Evolutionary conservation across 371 early-diverging fungal genomes (phyloP), one percentile per base, ranked within the genome.

Genomic region (Rhizopus arrhizus): DNA sequence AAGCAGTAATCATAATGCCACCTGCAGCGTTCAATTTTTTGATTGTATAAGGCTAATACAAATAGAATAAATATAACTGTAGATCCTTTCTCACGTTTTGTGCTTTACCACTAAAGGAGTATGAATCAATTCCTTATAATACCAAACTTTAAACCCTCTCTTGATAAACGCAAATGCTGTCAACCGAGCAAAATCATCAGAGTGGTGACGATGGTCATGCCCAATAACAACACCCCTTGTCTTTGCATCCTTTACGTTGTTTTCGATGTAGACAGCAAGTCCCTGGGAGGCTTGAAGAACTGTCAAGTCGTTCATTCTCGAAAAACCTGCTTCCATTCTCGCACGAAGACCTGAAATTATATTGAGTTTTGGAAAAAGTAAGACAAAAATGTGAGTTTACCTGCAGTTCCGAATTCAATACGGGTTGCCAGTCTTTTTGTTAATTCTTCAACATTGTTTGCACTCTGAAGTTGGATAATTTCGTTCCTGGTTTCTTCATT

Each of bases 1-100:
- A 93, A 15, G 98, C 99, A 9, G 99, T 98, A 53, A 98, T 90
- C 96, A 99, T 97, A 62, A 99, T 83, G 58, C 99, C 99, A 62
- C 92, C 91, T 13, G 91, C 85, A 4, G 95, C 93, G 9, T 78
- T 71, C 33, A 89, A 67, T 22, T 81, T 75, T 64, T 87, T 87
- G 58, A 97, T 91, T 22, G 91, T 89, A 73, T 90, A 97, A 12
- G 95, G 94, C 64, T 85, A 63, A 7, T 9, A 34, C 15, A 50
- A n/a, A 29, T 38, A 53, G 2, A 7, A n/a, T 45, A 22, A 15
- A 13, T 12, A 22, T 8, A 4, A 45, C 50, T 5, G 16, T 46
- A 16, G 35, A 28, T 9, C 15, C 13, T 15, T 11, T 40, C 6
- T 13, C 9, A 13, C 4, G 40, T 13, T 40, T 43, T 3, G 22